Conservation (phyloP, 208 protist species). For the Angomonas ambiguus region DNA sequence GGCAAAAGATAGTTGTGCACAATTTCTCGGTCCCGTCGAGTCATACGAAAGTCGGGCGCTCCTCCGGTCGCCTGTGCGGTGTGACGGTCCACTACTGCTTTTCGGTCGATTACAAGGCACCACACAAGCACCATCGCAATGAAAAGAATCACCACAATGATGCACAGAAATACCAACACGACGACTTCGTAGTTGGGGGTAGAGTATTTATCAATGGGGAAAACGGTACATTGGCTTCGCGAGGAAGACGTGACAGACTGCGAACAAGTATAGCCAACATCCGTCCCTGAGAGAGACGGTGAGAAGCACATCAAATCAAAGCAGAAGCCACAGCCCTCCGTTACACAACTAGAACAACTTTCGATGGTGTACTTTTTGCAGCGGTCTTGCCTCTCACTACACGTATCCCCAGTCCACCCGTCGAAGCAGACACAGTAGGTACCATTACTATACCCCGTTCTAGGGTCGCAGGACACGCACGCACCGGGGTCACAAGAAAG, state of each 20-base stretch:
- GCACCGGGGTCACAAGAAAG: not conserved
- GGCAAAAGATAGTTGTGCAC: slow-evolving; percentile 4
- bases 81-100: slow-evolving; percentile 10
- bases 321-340: slow-evolving; percentile 23
- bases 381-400: slow-evolving; percentile 13
- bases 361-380: slow-evolving; percentile 20
- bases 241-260: not conserved
- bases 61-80: slow-evolving; percentile 4
- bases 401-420: slow-evolving; percentile 13
- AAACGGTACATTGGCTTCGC: not conserved
- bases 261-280: slow-evolving; percentile 22
- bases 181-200: not conserved
- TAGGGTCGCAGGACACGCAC: not conserved
- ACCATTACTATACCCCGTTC: slow-evolving; percentile 23
- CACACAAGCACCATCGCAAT: slow-evolving; percentile 8
- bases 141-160: slow-evolving; percentile 5
- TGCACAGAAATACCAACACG: not conserved
- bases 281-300: slow-evolving; percentile 6
- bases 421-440: slow-evolving; percentile 3
- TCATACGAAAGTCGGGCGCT: slow-evolving; percentile 9
- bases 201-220: not conserved
- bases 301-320: slow-evolving; percentile 28
- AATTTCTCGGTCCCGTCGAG: slow-evolving; percentile 11
- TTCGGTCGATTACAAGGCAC: not conserved
- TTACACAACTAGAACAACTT: slow-evolving; percentile 19